phyloP scores from a whole-genome alignment of 768 basidiomycete genomes.

The Tylopilus intermedius region DNA sequence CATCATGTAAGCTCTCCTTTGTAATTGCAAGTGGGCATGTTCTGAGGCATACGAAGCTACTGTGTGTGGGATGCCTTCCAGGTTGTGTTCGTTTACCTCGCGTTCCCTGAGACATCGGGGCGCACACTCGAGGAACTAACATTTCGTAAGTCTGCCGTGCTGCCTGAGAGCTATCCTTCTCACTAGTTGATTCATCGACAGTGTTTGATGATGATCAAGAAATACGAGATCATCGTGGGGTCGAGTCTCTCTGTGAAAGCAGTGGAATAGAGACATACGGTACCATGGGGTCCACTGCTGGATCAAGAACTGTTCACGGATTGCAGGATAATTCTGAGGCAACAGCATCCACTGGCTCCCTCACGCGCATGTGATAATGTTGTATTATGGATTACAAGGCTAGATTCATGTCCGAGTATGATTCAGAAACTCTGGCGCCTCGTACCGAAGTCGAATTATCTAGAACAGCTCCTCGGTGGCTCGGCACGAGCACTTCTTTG shows the following conservation, averaged over 20 bases:
- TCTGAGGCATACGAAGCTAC: not conserved
- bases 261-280: not conserved
- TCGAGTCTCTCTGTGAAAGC: not conserved
- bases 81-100: not conserved
- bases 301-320: not conserved
- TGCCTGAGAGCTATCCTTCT: not conserved
- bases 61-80: not conserved
- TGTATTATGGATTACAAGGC: no score
- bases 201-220: not conserved
- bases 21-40: not conserved
- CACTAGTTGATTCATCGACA: no score
- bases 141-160: slow-evolving; percentile 3
- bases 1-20: not conserved
- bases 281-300: not conserved
- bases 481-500: no score
- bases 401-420: no score
- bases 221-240: not conserved
- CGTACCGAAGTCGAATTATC: no score
- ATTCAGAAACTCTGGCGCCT: no score
- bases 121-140: slow-evolving; percentile 2
- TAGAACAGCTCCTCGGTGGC: no score
- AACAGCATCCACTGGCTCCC: no score
- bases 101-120: not conserved
- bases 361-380: no score
- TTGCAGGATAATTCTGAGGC: not conserved